phyloP scores from a whole-genome alignment of 306 rosid genomes.

The Citrullus amarus region DNA sequence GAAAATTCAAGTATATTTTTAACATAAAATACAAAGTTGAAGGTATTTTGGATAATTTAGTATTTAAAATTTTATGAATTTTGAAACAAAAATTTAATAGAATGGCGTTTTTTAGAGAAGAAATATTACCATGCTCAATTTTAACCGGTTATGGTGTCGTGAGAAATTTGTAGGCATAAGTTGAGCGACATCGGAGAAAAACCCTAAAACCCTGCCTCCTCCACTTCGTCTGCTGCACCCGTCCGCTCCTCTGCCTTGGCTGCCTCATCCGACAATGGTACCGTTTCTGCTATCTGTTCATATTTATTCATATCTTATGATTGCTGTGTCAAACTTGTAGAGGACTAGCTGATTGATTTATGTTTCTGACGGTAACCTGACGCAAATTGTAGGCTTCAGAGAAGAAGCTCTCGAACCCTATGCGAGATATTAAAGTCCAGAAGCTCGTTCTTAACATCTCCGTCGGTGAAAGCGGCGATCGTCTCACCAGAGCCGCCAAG shows the following conservation, averaged over 20 bases:
- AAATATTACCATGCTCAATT: too few relatives aligned
- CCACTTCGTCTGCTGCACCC: neutral
- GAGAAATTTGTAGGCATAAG: too few relatives aligned
- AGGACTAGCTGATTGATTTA: neutral
- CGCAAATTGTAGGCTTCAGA: constrained; percentile 29
- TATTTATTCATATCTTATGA: neutral
- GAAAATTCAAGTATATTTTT: too few relatives aligned
- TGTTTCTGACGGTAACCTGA: neutral
- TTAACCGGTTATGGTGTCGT: too few relatives aligned
- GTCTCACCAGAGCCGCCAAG: constrained; percentile 75
- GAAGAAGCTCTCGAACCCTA: constrained; percentile 57
- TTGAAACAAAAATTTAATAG: too few relatives aligned
- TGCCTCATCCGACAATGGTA: neutral
- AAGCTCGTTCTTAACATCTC: constrained; percentile 73
- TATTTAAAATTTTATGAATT: too few relatives aligned
- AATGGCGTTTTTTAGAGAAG: too few relatives aligned
- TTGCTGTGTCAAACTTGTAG: neutral
- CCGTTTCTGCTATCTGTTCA: neutral
- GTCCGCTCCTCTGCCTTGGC: neutral
- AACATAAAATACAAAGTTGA: too few relatives aligned
- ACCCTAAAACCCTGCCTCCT: neutral
- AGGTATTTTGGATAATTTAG: too few relatives aligned
- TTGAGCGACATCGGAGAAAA: neutral
- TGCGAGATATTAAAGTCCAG: constrained; percentile 77
- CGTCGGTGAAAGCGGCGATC: constrained; percentile 73